Conservation (phyloP, 345 rosid genomes). For the Nephelium lappaceum region DNA sequence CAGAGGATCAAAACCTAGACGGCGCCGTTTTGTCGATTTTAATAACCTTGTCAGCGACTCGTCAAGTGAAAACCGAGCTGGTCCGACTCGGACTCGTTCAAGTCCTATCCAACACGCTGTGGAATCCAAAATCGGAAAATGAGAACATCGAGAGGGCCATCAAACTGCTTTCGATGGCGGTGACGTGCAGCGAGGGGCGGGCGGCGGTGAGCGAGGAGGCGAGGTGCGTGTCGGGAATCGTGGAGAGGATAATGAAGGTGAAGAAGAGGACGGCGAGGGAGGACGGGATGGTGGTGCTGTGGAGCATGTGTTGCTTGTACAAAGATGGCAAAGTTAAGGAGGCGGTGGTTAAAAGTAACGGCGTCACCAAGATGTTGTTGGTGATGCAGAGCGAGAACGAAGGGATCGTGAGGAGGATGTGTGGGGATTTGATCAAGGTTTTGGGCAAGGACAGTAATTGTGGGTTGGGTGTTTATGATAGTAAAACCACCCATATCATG, state of each 20-base stretch:
- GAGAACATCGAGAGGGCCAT: slow-evolving; percentile 38
- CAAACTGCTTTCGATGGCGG: slow-evolving; percentile 35
- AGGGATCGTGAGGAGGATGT: slow-evolving; percentile 45
- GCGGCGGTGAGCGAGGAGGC: slow-evolving; percentile 42
- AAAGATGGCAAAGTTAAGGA: slow-evolving; percentile 41
- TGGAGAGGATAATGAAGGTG: slow-evolving; percentile 44
- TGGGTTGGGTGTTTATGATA: slow-evolving; percentile 35
- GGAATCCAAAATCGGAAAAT: slow-evolving; percentile 16
- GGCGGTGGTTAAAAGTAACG: slow-evolving; percentile 41
- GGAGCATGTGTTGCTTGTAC: slow-evolving; percentile 52
- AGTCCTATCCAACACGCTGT: slow-evolving; percentile 27
- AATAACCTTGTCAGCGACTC: slow-evolving; percentile 28
- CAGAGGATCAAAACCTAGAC: slow-evolving; percentile 26
- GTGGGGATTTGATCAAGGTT: slow-evolving; percentile 47
- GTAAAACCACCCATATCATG: slow-evolving; percentile 50
- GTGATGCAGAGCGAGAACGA: slow-evolving; percentile 54
- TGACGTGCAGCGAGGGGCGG: slow-evolving; percentile 44
- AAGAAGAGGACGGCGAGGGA: slow-evolving; percentile 38
- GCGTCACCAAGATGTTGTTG: slow-evolving; percentile 44
- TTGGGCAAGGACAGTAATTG: slow-evolving; percentile 29
- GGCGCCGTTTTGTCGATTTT: slow-evolving; percentile 43
- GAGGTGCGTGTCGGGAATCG: slow-evolving; percentile 43
- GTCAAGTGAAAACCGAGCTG: slow-evolving; percentile 38
- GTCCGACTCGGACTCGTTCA: slow-evolving; percentile 37
- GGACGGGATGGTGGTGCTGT: slow-evolving; percentile 47